Conservation (phyloP, 441 rosid genomes). For the Erodium chrysanthum region DNA sequence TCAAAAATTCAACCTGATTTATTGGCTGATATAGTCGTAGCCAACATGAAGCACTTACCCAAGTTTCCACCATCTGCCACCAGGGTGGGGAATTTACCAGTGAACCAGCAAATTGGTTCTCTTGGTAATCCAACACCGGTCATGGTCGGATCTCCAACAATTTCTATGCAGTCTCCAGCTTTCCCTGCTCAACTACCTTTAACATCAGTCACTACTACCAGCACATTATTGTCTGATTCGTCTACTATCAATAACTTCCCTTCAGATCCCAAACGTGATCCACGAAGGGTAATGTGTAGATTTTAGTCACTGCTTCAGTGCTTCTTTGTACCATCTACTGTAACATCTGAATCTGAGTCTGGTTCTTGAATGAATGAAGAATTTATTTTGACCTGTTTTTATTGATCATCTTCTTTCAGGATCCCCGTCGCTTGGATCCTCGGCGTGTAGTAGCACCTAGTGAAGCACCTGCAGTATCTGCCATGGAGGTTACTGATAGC, state of each 20-base stretch:
- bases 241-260: slow-evolving; percentile 35
- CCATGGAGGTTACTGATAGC: slow-evolving; percentile 40
- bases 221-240: slow-evolving; percentile 37
- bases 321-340: slow-evolving; percentile 8
- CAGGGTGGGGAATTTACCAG: slow-evolving; percentile 37
- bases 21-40: slow-evolving; percentile 93
- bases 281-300: slow-evolving; percentile 64
- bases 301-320: slow-evolving; percentile 15
- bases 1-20: slow-evolving; percentile 93
- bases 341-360: neutral
- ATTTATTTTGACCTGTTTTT: slow-evolving; percentile 9
- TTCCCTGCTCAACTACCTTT: slow-evolving; percentile 32
- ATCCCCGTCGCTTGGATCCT: slow-evolving; percentile 98
- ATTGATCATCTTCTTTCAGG: slow-evolving; percentile 41
- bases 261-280: slow-evolving; percentile 84
- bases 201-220: slow-evolving; percentile 32
- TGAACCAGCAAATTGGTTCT: slow-evolving; percentile 32
- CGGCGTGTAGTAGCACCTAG: slow-evolving; percentile 47
- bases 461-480: slow-evolving; percentile 36
- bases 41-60: slow-evolving; percentile 97
- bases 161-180: slow-evolving; percentile 37
- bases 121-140: slow-evolving; percentile 39
- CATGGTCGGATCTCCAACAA: slow-evolving; percentile 33
- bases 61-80: slow-evolving; percentile 52
- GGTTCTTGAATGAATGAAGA: no score